Evolutionary conservation across 1,139 yeast species (phyloP).

Genomic region (Pichia sp.): DNA sequence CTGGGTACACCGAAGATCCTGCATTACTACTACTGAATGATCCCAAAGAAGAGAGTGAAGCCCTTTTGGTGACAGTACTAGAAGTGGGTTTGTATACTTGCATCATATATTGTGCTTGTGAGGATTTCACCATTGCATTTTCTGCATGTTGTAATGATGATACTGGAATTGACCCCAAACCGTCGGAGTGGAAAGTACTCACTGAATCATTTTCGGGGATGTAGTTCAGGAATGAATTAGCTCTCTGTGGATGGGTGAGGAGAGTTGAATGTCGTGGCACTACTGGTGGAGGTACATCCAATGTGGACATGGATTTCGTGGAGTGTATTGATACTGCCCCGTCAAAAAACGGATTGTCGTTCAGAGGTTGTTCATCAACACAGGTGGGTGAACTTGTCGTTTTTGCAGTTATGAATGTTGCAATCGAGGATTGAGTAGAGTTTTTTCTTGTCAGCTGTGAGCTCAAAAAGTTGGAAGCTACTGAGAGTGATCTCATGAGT

Average conservation of each 20-base stretch:
- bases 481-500: conserved; percentile 21
- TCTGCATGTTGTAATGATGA: background rate
- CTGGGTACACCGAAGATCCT: background rate
- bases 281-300: conserved; percentile 7
- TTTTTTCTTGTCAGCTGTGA: conserved; percentile 20
- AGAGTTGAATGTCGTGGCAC: conserved; percentile 12
- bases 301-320: background rate
- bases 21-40: background rate
- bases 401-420: conserved; percentile 20
- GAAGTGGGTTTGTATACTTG: no score
- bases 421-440: conserved; percentile 24
- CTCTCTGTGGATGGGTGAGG: conserved; percentile 6
- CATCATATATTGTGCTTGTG: conserved; percentile 11
- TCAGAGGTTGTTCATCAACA: background rate
- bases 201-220: conserved; percentile 19
- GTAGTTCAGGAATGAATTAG: conserved; percentile 13
- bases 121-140: background rate
- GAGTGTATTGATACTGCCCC: background rate
- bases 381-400: background rate
- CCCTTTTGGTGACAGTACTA: no score
- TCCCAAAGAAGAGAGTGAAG: background rate
- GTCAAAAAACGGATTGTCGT: conserved; percentile 9
- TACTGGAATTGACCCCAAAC: conserved; percentile 9
- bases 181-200: conserved; percentile 11
- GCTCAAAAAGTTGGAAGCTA: conserved; percentile 20